Percentiles rank a stretch among this genome's conserved stretches.
phyloP scores from a whole-genome alignment of 23 red algal genomes.

The Gracilaria vermiculophylla region DNA sequence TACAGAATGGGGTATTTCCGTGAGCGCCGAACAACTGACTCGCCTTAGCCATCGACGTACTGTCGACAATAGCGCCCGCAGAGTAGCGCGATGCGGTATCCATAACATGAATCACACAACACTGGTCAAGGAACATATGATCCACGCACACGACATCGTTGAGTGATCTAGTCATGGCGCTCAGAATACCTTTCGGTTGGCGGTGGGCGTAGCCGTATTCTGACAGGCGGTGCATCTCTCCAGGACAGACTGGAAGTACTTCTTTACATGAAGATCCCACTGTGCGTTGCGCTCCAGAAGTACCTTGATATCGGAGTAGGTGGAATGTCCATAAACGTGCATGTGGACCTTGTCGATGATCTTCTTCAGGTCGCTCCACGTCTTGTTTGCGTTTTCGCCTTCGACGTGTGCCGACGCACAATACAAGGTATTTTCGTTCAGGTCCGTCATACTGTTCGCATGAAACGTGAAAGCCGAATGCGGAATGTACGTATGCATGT shows the following conservation, averaged over 20 bases:
- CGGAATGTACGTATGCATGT: slow-evolving; percentile 35
- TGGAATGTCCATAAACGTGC: not conserved
- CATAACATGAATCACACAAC: not conserved
- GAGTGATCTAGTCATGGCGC: not conserved
- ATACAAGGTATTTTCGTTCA: not conserved
- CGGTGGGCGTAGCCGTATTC: not conserved
- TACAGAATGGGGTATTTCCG: not conserved
- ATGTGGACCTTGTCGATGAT: slow-evolving; percentile 20
- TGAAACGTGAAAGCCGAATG: not conserved
- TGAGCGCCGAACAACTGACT: not conserved
- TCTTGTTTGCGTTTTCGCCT: not conserved
- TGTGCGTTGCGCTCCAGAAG: slow-evolving; percentile 9
- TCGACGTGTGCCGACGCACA: not conserved
- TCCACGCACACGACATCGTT: not conserved
- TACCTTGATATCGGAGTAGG: slow-evolving; percentile 8
- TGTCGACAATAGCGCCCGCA: not conserved
- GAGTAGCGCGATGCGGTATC: not conserved
- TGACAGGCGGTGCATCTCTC: slow-evolving; percentile 26
- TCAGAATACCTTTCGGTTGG: not conserved
- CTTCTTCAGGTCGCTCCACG: slow-evolving; percentile 32
- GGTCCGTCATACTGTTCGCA: not conserved
- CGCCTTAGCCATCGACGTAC: not conserved
- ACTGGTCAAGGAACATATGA: not conserved
- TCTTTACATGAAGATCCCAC: not conserved
- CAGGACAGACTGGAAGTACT: not conserved